Evolutionary conservation across 768 basidiomycete species (phyloP).

Genomic region (Hirschioporus abietinus): DNA sequence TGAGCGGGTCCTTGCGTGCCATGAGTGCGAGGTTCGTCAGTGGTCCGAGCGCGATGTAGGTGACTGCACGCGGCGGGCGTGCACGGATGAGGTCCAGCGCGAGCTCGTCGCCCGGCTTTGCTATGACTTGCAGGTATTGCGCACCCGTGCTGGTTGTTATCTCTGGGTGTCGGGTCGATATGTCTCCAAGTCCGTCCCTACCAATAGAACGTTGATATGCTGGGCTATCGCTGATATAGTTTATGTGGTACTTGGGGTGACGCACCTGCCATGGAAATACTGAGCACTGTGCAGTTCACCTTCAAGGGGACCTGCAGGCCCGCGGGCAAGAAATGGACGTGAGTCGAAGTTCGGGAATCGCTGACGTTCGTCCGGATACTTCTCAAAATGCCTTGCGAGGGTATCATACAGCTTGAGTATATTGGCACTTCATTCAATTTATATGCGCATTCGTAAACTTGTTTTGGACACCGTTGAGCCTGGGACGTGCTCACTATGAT

Average conservation of each 20-base stretch:
- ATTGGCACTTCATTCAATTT: slow-evolving; percentile 48
- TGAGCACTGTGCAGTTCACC: slow-evolving; percentile 71
- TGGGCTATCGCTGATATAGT: not conserved
- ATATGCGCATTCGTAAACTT: too few species aligned
- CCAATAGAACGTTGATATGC: not conserved
- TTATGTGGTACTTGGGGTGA: slow-evolving; percentile 7
- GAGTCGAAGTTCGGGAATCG: slow-evolving; percentile 61
- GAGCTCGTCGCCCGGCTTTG: slow-evolving; percentile 46
- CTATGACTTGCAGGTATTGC: slow-evolving; percentile 42
- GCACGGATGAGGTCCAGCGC: slow-evolving; percentile 49
- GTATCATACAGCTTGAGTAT: slow-evolving; percentile 72
- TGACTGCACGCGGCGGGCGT: slow-evolving; percentile 47
- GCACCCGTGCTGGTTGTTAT: slow-evolving; percentile 37
- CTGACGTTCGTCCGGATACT: slow-evolving; percentile 43
- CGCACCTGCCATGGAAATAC: slow-evolving; percentile 80
- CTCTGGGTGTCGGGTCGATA: slow-evolving; percentile 61
- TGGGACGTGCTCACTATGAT: slow-evolving; percentile 44
- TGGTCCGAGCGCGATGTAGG: slow-evolving; percentile 71
- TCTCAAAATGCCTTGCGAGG: slow-evolving; percentile 51
- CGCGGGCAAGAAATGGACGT: slow-evolving; percentile 53
- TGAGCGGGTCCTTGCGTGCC: slow-evolving; percentile 46
- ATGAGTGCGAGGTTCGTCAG: slow-evolving; percentile 76
- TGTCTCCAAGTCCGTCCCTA: slow-evolving; percentile 68
- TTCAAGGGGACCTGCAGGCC: slow-evolving; percentile 59
- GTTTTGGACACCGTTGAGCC: not conserved